Evolutionary conservation across 192 early-diverging fungal genomes (phyloP).

Genomic region (Umbelopsis sp.): DNA sequence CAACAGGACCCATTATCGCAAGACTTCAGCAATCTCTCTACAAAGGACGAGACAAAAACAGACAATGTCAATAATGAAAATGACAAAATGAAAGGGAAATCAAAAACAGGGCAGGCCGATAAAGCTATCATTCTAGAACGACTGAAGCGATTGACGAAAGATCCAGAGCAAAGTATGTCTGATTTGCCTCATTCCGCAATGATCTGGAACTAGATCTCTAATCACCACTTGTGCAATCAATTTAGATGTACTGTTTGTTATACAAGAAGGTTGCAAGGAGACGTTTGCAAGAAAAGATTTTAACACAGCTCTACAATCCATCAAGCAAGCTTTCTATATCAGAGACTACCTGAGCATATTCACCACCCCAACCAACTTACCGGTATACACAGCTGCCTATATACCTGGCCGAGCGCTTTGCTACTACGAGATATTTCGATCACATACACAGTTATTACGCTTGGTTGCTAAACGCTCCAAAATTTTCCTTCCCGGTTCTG

Average conservation of each 20-base stretch:
- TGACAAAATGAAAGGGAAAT: not conserved
- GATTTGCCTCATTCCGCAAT: no score
- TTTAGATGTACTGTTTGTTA: slow-evolving; percentile 63
- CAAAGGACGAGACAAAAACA: not conserved
- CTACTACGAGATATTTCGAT: slow-evolving; percentile 75
- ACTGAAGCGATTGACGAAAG: slow-evolving; percentile 44
- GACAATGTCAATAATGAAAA: not conserved
- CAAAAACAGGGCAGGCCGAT: not conserved
- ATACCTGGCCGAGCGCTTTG: slow-evolving; percentile 83
- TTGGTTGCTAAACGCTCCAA: slow-evolving; percentile 49
- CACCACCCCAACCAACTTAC: slow-evolving; percentile 65
- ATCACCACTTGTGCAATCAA: not conserved
- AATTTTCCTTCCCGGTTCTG: slow-evolving; percentile 77
- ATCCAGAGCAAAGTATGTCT: slow-evolving; percentile 50
- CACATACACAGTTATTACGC: slow-evolving; percentile 45
- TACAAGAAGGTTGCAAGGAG: slow-evolving; percentile 60
- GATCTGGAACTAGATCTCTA: not conserved
- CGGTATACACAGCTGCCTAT: slow-evolving; percentile 88
- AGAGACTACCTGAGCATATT: slow-evolving; percentile 88
- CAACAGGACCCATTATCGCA: not conserved
- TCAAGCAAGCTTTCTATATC: slow-evolving; percentile 81
- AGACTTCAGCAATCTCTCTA: not conserved
- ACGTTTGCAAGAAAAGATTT: slow-evolving; percentile 64
- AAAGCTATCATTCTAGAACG: slow-evolving; percentile 29
- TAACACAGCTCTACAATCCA: slow-evolving; percentile 60